These are phyloP conservation scores for Obba rivulosa DNA, from an alignment of 768 basidiomycete species.

Conservation along the genomic window DNA sequence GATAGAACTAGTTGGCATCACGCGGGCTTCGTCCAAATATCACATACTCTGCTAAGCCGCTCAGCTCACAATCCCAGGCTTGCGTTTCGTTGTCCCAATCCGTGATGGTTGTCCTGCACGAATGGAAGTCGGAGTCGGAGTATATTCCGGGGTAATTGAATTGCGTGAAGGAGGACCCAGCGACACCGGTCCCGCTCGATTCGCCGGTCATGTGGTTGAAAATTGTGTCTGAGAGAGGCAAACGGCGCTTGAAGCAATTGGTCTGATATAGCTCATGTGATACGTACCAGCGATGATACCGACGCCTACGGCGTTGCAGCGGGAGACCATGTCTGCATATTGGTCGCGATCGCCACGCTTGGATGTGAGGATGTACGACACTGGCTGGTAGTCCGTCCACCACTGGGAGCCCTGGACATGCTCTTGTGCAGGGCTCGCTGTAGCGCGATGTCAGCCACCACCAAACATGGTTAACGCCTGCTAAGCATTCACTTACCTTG, in stretches of 20 bases:
- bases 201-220: conserved; percentile 63
- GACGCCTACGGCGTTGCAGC: conserved; percentile 36
- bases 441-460: neutral
- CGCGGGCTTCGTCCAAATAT: neutral
- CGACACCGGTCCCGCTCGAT: conserved; percentile 44
- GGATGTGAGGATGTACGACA: conserved; percentile 59
- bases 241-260: no score
- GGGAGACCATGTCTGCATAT: conserved; percentile 34
- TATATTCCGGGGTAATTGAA: conserved; percentile 34
- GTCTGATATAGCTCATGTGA: neutral
- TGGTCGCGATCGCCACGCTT: conserved; percentile 59
- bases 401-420: conserved; percentile 55
- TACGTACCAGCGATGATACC: conserved; percentile 31
- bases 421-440: conserved; percentile 49
- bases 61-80: conserved; percentile 40
- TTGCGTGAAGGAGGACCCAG: conserved; percentile 46
- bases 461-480: no score
- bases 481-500: conserved; percentile 50
- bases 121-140: conserved; percentile 46
- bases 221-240: conserved; percentile 39
- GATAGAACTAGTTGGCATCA: neutral
- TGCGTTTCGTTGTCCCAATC: conserved; percentile 48
- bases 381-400: conserved; percentile 75
- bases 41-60: conserved; percentile 34
- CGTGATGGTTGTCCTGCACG: conserved; percentile 58